A percentile compares a stretch with the other conserved stretches of the same genome.
Conservation (phyloP, 176 grass and related monocot genomes). For the Phragmites australis region DNA sequence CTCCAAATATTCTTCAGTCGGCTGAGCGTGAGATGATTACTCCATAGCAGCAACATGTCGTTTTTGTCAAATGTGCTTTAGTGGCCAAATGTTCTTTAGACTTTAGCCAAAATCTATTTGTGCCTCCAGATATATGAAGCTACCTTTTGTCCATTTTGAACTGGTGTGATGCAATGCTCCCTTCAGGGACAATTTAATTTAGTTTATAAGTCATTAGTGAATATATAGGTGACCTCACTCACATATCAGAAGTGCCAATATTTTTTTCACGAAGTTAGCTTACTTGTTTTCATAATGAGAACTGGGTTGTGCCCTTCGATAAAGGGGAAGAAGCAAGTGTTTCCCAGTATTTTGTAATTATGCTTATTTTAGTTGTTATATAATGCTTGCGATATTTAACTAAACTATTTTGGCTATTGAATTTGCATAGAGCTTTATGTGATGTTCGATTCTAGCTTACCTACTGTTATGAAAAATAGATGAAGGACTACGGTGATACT, state of each 20-base stretch:
- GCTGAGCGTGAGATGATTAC: neutral
- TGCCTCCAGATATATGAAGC: neutral
- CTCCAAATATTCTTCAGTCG: neutral
- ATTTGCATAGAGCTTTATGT: too few relatives aligned
- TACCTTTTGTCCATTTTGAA: neutral
- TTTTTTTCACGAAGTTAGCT: neutral
- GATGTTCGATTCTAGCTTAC: too few relatives aligned
- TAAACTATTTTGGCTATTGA: too few relatives aligned
- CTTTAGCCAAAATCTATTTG: too few relatives aligned
- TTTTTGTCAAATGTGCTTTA: too few relatives aligned
- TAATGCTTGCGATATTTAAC: too few relatives aligned
- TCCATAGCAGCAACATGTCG: neutral
- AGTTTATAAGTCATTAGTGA: neutral
- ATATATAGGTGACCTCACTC: constrained; percentile 4
- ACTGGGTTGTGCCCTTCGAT: constrained; percentile 8
- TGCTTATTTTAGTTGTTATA: too few relatives aligned
- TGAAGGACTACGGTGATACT: too few relatives aligned
- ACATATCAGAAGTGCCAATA: neutral
- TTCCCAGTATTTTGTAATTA: neutral
- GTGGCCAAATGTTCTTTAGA: too few relatives aligned
- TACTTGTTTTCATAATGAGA: neutral
- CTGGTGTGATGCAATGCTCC: neutral
- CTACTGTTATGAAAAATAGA: too few relatives aligned
- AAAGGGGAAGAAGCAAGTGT: neutral
- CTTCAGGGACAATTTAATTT: neutral